phyloP scores from a whole-genome alignment of 306 rosid genomes.

The Geum urbanum region DNA sequence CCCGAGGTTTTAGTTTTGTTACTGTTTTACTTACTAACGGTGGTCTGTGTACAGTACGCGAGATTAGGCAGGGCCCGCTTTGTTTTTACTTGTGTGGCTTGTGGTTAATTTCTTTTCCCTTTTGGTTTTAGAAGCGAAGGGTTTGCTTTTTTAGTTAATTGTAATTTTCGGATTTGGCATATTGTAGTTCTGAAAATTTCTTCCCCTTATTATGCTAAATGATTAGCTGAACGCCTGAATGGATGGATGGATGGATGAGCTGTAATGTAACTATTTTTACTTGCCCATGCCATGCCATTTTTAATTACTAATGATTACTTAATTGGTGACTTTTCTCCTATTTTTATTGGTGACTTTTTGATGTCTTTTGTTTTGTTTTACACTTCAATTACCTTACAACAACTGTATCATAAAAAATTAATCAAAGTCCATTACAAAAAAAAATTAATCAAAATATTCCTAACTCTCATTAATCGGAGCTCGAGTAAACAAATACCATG shows the following conservation, averaged over 20 bases:
- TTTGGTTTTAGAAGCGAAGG: slow-evolving; percentile 40
- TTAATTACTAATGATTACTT: not conserved
- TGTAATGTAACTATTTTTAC: not conserved
- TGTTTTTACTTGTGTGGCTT: slow-evolving; percentile 47
- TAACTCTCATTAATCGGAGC: too few species aligned
- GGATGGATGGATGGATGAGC: not conserved
- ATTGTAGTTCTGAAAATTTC: not conserved
- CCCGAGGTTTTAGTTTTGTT: slow-evolving; percentile 24
- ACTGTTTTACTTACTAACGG: slow-evolving; percentile 36
- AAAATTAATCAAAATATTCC: too few species aligned
- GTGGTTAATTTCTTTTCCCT: slow-evolving; percentile 31
- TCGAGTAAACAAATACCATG: too few species aligned
- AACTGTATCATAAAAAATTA: too few species aligned
- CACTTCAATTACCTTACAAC: too few species aligned
- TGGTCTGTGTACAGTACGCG: slow-evolving; percentile 46
- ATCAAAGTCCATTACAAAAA: too few species aligned
- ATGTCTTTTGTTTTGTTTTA: too few species aligned
- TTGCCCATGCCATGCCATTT: not conserved
- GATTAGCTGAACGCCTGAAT: not conserved
- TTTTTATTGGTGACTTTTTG: not conserved
- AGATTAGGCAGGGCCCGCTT: slow-evolving; percentile 27
- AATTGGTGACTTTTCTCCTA: too few species aligned
- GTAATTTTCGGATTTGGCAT: not conserved
- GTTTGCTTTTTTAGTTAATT: slow-evolving; percentile 9
- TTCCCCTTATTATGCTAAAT: not conserved